phyloP scores from a whole-genome alignment of 106 monocot species.

The Dactylorhiza incarnata region DNA sequence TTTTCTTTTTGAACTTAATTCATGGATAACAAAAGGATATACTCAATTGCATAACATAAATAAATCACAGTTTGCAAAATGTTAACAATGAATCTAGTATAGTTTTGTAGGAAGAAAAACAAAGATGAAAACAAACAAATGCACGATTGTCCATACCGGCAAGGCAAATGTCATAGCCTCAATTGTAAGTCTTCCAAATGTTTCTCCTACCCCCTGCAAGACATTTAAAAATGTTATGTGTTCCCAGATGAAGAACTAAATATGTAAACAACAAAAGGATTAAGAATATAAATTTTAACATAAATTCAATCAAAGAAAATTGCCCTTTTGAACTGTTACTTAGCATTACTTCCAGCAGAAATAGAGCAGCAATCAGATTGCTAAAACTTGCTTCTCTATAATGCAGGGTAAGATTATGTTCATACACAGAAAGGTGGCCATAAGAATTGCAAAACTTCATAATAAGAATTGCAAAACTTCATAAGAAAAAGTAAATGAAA shows the following conservation, averaged over 20 bases:
- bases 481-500: no score
- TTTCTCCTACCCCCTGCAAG: slow-evolving; percentile 82
- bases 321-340: neutral
- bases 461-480: no score
- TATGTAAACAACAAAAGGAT: neutral
- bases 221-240: neutral
- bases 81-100: neutral
- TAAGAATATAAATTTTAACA: no score
- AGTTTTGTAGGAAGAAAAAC: neutral
- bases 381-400: neutral
- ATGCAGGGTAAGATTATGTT: neutral
- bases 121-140: neutral
- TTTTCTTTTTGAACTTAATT: no score
- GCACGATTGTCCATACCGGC: slow-evolving; percentile 47
- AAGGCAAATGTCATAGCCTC: slow-evolving; percentile 97
- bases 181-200: slow-evolving; percentile 94
- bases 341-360: neutral
- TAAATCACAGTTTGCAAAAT: no score
- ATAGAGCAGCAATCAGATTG: neutral
- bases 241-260: neutral
- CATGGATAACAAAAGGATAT: no score
- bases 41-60: no score
- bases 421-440: no score
- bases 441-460: no score
- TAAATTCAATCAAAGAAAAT: no score